Conservation (phyloP, 192 early-diverging fungal species). For the Coemansia nantahalensis region DNA sequence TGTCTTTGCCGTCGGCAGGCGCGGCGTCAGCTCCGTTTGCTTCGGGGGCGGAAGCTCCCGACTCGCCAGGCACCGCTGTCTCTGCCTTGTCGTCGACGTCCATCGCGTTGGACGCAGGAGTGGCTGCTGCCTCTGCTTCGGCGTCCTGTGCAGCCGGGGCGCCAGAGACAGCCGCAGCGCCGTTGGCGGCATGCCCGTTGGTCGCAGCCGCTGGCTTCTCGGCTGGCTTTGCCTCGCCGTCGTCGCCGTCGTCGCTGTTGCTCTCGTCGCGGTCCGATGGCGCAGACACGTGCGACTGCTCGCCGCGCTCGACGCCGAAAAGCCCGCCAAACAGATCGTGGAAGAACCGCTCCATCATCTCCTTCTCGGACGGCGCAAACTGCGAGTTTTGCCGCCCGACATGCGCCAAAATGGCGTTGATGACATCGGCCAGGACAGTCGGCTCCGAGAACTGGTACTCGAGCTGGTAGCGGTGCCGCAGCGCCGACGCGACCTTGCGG, state of each 20-base stretch:
- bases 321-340: conserved; percentile 63
- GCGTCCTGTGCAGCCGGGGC: not conserved
- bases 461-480: conserved; percentile 70
- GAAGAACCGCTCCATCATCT: conserved; percentile 74
- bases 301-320: conserved; percentile 34
- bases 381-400: conserved; percentile 61
- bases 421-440: conserved; percentile 75
- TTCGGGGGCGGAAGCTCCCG: no score
- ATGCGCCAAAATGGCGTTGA: conserved; percentile 69
- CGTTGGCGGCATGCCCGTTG: conserved; percentile 22
- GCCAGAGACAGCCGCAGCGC: not conserved
- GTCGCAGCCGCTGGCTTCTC: not conserved
- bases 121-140: not conserved
- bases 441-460: conserved; percentile 74
- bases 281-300: not conserved
- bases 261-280: conserved; percentile 2
- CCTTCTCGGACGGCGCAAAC: conserved; percentile 62
- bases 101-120: no score
- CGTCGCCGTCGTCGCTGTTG: conserved; percentile 6
- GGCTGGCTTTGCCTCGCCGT: not conserved
- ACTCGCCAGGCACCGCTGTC: no score
- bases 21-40: not conserved
- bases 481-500: conserved; percentile 43
- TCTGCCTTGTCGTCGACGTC: no score
- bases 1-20: not conserved